Evolutionary conservation across 2,329 filamentous ascomycete genomes (phyloP).

Genomic region (Diaporthe destruens): DNA sequence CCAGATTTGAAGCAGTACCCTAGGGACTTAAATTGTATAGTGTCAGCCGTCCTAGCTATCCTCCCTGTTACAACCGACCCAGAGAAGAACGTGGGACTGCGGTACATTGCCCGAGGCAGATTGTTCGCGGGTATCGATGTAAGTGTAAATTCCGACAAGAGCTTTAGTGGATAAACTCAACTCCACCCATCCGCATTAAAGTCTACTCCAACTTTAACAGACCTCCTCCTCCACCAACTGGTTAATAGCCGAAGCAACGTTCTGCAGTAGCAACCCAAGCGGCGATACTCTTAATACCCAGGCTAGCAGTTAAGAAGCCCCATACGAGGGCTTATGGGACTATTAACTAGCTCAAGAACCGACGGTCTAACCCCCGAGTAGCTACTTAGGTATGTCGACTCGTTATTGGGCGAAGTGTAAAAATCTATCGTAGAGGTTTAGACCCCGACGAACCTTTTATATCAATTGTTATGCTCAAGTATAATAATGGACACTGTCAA

Average conservation of each 20-base stretch:
- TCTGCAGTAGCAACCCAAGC: too few species aligned
- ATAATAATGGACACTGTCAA: not conserved
- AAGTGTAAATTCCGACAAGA: not conserved
- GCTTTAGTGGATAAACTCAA: not conserved
- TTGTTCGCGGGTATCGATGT: not conserved
- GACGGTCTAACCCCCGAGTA: too few species aligned
- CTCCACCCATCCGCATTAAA: not conserved
- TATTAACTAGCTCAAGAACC: too few species aligned
- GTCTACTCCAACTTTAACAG: not conserved
- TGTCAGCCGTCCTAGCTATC: not conserved
- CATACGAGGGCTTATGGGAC: too few species aligned
- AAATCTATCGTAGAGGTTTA: not conserved
- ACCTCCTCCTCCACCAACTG: too few species aligned
- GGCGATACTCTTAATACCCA: too few species aligned
- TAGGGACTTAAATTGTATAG: not conserved
- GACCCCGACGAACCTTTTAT: not conserved
- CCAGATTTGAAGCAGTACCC: not conserved
- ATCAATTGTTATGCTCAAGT: not conserved
- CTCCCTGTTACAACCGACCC: not conserved
- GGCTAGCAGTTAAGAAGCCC: too few species aligned
- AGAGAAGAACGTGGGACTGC: not conserved
- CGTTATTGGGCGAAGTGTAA: not conserved
- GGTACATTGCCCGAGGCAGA: not conserved
- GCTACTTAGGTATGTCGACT: not conserved
- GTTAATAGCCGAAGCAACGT: too few species aligned